phyloP scores from a whole-genome alignment of 805 yeast genomes.

The Aciculoconidium aculeatum region DNA sequence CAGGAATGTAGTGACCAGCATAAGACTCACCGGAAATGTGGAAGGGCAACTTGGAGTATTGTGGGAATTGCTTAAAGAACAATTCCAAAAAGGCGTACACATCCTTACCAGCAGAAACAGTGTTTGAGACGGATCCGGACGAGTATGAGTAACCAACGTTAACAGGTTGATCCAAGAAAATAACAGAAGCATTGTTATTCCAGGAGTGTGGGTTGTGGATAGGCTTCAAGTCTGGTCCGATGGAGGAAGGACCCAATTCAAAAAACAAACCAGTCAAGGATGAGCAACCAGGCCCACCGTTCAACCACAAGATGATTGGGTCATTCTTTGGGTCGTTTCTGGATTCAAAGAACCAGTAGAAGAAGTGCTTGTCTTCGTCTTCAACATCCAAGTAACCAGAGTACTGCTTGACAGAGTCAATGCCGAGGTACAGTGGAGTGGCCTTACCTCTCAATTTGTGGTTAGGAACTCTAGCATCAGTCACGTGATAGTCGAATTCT shows the following conservation, averaged over 20 bases:
- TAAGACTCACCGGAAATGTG: conserved; percentile 93
- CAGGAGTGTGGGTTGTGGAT: conserved; percentile 78
- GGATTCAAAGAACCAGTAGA: conserved; percentile 91
- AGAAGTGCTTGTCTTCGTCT: conserved; percentile 82
- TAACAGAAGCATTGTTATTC: conserved; percentile 86
- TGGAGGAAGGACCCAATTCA: conserved; percentile 85
- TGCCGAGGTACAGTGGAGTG: conserved; percentile 62
- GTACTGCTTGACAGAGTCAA: conserved; percentile 78
- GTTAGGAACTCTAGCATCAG: conserved; percentile 35
- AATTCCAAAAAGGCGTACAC: conserved; percentile 78
- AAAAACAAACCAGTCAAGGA: conserved; percentile 85
- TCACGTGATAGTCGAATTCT: conserved; percentile 33
- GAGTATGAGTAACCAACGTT: conserved; percentile 90
- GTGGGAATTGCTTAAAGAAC: conserved; percentile 80
- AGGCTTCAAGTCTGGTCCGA: conserved; percentile 64
- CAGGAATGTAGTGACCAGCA: conserved; percentile 93
- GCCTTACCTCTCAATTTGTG: conserved; percentile 56
- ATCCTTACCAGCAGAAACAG: conserved; percentile 82
- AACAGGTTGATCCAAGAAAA: conserved; percentile 91
- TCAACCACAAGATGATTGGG: conserved; percentile 86
- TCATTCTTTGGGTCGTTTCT: conserved; percentile 82
- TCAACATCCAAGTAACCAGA: conserved; percentile 81
- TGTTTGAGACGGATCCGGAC: conserved; percentile 52
- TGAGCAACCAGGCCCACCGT: conserved; percentile 97
- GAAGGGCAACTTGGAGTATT: conserved; percentile 54